These are phyloP conservation scores for Ophiosphaerella narmari DNA, from an alignment of 2,329 filamentous ascomycete genomes.

Conservation along the genomic window DNA sequence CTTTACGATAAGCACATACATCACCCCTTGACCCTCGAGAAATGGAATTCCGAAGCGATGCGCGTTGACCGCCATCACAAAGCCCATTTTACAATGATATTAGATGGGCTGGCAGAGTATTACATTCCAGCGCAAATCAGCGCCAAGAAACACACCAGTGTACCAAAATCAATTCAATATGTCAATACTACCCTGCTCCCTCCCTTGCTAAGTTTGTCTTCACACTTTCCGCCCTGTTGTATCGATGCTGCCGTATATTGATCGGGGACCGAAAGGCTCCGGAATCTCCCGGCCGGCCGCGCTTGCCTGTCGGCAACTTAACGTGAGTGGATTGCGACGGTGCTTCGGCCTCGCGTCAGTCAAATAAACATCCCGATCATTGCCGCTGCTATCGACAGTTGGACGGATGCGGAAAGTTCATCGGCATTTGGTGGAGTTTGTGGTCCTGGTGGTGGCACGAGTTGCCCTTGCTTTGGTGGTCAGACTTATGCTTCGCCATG, in stretches of 20 bases:
- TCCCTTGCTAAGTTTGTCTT: too few relatives aligned
- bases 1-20: not conserved
- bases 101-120: too few relatives aligned
- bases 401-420: not conserved
- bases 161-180: too few relatives aligned
- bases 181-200: not conserved
- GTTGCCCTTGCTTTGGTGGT: too few relatives aligned
- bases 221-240: too few relatives aligned
- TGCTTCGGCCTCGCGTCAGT: not conserved
- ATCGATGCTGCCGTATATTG: too few relatives aligned
- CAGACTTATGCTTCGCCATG: too few relatives aligned
- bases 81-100: too few relatives aligned
- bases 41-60: not conserved
- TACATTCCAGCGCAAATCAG: too few relatives aligned
- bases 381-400: conserved; percentile 4
- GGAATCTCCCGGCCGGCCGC: conserved; percentile 8
- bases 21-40: not conserved
- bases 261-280: not conserved
- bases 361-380: not conserved
- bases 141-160: too few relatives aligned
- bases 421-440: not conserved
- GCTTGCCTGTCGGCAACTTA: not conserved
- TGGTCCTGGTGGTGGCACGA: too few relatives aligned
- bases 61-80: not conserved
- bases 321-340: not conserved